These are phyloP conservation scores for Acrocalymma vagum DNA, from an alignment of 2,329 filamentous ascomycete genomes.

Conservation along the genomic window DNA sequence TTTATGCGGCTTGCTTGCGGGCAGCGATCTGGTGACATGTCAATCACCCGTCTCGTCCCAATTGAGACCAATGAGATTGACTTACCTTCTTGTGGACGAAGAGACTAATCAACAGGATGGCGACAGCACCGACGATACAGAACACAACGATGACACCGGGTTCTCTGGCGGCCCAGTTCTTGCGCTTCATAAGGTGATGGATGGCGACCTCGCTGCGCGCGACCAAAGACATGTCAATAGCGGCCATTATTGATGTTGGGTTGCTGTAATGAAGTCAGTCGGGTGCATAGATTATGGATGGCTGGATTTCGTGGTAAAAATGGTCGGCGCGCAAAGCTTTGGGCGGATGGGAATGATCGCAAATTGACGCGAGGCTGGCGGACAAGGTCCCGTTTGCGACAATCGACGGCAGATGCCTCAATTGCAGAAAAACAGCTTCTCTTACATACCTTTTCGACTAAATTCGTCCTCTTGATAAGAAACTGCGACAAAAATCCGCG, in stretches of 20 bases:
- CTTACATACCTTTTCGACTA: constrained; percentile 43
- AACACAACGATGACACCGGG: constrained; percentile 71
- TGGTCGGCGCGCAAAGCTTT: constrained; percentile 1
- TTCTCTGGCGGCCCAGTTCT: constrained; percentile 66
- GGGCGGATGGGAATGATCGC: constrained; percentile 10
- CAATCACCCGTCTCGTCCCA: too few relatives aligned
- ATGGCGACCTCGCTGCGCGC: constrained; percentile 46
- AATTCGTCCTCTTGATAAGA: constrained; percentile 26
- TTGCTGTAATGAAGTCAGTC: constrained; percentile 28
- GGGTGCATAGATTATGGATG: constrained; percentile 16
- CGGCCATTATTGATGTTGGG: constrained; percentile 44
- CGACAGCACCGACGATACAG: constrained; percentile 66
- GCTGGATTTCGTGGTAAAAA: constrained; percentile 8
- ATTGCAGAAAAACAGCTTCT: constrained; percentile 22
- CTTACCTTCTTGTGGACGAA: constrained; percentile 58
- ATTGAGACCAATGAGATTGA: too few relatives aligned
- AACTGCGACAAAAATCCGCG: constrained; percentile 21
- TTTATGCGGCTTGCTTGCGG: too few relatives aligned
- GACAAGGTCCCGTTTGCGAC: constrained; percentile 14
- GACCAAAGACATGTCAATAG: constrained; percentile 45
- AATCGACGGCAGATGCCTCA: constrained; percentile 14
- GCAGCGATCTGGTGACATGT: too few relatives aligned
- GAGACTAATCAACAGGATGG: constrained; percentile 58
- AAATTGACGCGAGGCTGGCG: constrained; percentile 4
- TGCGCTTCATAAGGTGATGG: constrained; percentile 60